Base-by-base conservation (phyloP, 768 basidiomycete species). In the Lentinula lateritia region DNA sequence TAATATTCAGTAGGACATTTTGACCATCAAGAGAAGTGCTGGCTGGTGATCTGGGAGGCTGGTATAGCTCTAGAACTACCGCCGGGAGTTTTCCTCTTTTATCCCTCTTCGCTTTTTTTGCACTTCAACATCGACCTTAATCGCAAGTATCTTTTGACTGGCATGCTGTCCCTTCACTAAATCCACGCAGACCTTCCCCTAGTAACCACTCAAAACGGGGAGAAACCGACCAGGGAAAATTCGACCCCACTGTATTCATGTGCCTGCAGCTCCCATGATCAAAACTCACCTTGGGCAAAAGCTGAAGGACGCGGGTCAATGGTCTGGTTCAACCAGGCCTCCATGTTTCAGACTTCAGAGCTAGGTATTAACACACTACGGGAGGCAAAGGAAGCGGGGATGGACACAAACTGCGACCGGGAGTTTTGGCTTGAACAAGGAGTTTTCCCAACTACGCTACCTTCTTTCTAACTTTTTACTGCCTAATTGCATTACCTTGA, bases 11-110 rank as follows among this genome's bases (percentile, higher is more conserved):
- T 36, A 63, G 65, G 42, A 0, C 9, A 34, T 8, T 74, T 74
- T 60, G 65, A 72, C 52, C 60, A 69, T 53, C 43, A 41, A 1
- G 20, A 53, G 42, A 45, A 61, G 1, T 63, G 65, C 2, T 76
- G 74, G 74, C 64, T 76, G 1, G 74, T 73, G 0, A 57, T 76
- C 1, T 76, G 73, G 72, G 73, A 76, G 61, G 71, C 70, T 5
- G 70, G 67, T 0, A 60, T 76, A 0, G 64, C 68, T 1, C 65
- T 76, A 20, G 53, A 76, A 62, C 61, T 76, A 1, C 75, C 72
- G 0, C 67, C 74, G 6, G 72, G 74, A 65, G 66, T 70, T 0
- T 35, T 71, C 0, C 42, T 69, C 0, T 34, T 68, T 20, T 76
- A 75, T 52, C 74, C 74, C 0, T 76, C 74, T 1, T 16, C 48